Percentiles rank a stretch among this genome's conserved stretches.
Evolutionary conservation across 2,329 filamentous ascomycete species (phyloP).

Genomic region (Exophiala aquamarina): DNA sequence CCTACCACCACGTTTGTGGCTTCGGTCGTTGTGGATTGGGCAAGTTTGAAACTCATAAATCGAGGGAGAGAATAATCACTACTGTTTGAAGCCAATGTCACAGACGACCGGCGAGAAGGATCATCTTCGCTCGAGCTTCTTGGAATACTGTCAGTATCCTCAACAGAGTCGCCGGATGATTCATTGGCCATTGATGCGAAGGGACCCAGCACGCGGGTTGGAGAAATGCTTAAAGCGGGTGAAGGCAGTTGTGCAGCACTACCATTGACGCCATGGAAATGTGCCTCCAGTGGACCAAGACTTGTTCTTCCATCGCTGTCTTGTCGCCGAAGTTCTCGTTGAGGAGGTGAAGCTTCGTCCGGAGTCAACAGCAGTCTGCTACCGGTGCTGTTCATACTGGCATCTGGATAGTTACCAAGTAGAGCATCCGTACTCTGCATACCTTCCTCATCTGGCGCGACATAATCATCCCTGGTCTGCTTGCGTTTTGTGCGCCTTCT

Average conservation of each 20-base stretch:
- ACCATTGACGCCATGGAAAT: slow-evolving; percentile 8
- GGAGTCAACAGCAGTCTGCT: background rate
- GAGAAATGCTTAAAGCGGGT: background rate
- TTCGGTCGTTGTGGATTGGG: slow-evolving; percentile 2
- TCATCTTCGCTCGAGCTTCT: slow-evolving; percentile 15
- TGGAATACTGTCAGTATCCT: slow-evolving; percentile 15
- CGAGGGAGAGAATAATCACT: slow-evolving; percentile 15
- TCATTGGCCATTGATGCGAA: background rate
- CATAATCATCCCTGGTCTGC: background rate
- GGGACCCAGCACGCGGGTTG: no score
- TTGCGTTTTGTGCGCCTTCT: slow-evolving; percentile 7
- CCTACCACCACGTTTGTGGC: slow-evolving; percentile 13
- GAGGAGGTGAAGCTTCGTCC: background rate
- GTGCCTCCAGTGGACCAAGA: slow-evolving; percentile 19
- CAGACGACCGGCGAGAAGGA: slow-evolving; percentile 8
- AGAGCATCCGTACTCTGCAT: slow-evolving; percentile 19
- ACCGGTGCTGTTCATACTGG: no score
- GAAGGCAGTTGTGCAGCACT: background rate
- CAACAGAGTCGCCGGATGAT: slow-evolving; percentile 7
- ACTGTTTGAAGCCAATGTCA: slow-evolving; percentile 10
- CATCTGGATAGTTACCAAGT: background rate
- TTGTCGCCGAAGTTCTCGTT: background rate
- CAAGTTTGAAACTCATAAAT: slow-evolving; percentile 19
- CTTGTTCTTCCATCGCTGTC: background rate
- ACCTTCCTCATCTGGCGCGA: background rate